Evolutionary conservation across 805 yeast genomes (phyloP).

Genomic region (Barnettozyma populi): DNA sequence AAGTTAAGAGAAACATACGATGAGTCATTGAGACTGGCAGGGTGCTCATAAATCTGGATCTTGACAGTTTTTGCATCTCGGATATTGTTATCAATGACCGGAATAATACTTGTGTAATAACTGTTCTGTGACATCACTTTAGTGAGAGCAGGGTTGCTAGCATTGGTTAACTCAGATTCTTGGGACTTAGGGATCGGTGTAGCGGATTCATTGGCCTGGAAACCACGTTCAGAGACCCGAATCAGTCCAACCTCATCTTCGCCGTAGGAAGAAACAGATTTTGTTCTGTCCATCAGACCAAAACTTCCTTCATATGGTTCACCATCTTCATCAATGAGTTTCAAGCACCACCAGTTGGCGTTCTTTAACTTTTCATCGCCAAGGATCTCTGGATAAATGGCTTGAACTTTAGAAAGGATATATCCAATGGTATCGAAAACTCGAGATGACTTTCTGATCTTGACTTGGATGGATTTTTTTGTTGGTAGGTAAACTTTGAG

Average conservation of each 20-base stretch:
- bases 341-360: slow-evolving; percentile 70
- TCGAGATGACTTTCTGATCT: slow-evolving; percentile 31
- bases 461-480: slow-evolving; percentile 20
- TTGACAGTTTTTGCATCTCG: slow-evolving; percentile 26
- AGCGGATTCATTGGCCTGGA: slow-evolving; percentile 38
- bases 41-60: slow-evolving; percentile 30
- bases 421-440: slow-evolving; percentile 56
- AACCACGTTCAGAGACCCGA: slow-evolving; percentile 43
- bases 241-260: slow-evolving; percentile 80
- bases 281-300: slow-evolving; percentile 74
- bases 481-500: slow-evolving; percentile 25
- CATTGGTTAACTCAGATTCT: slow-evolving; percentile 3
- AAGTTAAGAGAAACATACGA: slow-evolving; percentile 26
- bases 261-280: slow-evolving; percentile 64
- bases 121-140: slow-evolving; percentile 24
- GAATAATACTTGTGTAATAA: slow-evolving; percentile 34
- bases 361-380: slow-evolving; percentile 25
- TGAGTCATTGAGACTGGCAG: slow-evolving; percentile 27
- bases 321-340: slow-evolving; percentile 88
- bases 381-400: slow-evolving; percentile 7
- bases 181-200: slow-evolving; percentile 46
- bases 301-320: slow-evolving; percentile 87
- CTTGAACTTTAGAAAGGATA: slow-evolving; percentile 29
- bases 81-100: slow-evolving; percentile 18
- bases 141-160: not conserved